phyloP scores from a whole-genome alignment of 23 red algal genomes.

The Chondrus crispus region DNA sequence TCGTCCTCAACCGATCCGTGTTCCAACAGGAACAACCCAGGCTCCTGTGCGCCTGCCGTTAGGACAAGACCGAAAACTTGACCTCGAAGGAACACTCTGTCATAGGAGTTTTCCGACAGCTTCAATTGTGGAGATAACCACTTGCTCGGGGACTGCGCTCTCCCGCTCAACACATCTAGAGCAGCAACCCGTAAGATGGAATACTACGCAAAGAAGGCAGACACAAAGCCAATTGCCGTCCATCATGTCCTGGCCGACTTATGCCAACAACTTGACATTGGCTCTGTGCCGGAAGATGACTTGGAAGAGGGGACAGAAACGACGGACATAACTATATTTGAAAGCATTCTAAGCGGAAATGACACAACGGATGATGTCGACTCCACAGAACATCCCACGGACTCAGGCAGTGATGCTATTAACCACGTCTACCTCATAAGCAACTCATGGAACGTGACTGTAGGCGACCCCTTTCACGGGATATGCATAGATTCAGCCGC shows the following conservation, averaged over 20 bases:
- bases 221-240: not conserved
- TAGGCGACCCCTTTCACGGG: not conserved
- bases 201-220: not conserved
- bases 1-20: too few relatives aligned
- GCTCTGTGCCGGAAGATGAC: not conserved
- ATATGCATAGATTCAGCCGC: conserved; percentile 2
- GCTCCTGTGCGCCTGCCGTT: too few relatives aligned
- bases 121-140: conserved; percentile 22
- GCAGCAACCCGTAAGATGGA: not conserved
- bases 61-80: too few relatives aligned
- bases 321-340: not conserved
- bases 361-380: not conserved
- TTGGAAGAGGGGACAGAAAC: too few relatives aligned
- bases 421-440: not conserved
- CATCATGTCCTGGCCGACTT: not conserved
- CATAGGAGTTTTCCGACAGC: too few relatives aligned
- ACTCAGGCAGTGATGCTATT: not conserved
- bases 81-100: too few relatives aligned
- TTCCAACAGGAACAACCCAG: too few relatives aligned
- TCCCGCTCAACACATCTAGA: not conserved
- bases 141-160: not conserved
- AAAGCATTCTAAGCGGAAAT: not conserved
- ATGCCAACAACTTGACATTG: not conserved
- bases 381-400: not conserved
- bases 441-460: not conserved